Conservation (phyloP, 331 rosid genomes). For the Acacia pycnantha region DNA sequence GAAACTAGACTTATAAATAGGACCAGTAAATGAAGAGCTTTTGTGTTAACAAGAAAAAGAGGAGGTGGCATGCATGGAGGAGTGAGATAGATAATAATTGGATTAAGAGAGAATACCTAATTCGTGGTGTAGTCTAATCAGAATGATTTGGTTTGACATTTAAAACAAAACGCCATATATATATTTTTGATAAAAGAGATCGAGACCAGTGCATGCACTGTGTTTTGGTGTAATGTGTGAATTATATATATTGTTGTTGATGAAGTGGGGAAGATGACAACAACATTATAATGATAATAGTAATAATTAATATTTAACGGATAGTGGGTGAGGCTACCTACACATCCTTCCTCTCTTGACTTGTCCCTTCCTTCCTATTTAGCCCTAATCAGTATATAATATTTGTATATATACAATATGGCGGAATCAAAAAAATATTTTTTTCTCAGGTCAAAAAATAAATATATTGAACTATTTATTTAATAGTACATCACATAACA, state of each 20-base stretch:
- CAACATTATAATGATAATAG: conserved; percentile 36
- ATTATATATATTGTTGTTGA: conserved; percentile 44
- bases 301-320: background rate
- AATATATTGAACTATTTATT: too few relatives aligned
- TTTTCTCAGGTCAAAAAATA: too few relatives aligned
- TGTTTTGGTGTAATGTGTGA: background rate
- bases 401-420: too few relatives aligned
- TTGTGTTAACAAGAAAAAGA: conserved; percentile 21
- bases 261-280: conserved; percentile 43
- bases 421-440: too few relatives aligned
- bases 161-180: background rate
- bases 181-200: background rate
- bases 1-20: too few relatives aligned
- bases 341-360: conserved; percentile 42
- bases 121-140: conserved; percentile 37
- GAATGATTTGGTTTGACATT: conserved; percentile 38
- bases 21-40: background rate
- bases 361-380: conserved; percentile 32
- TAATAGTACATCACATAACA: too few relatives aligned
- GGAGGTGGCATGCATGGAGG: conserved; percentile 44
- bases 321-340: conserved; percentile 62
- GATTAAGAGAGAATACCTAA: conserved; percentile 20
- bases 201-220: background rate
- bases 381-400: conserved; percentile 10
- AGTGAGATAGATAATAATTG: conserved; percentile 26